A percentile compares a stretch with the other conserved stretches of the same genome.
Conservation (phyloP, 805 yeast species). For the Tetrapisispora iriomotensis region DNA sequence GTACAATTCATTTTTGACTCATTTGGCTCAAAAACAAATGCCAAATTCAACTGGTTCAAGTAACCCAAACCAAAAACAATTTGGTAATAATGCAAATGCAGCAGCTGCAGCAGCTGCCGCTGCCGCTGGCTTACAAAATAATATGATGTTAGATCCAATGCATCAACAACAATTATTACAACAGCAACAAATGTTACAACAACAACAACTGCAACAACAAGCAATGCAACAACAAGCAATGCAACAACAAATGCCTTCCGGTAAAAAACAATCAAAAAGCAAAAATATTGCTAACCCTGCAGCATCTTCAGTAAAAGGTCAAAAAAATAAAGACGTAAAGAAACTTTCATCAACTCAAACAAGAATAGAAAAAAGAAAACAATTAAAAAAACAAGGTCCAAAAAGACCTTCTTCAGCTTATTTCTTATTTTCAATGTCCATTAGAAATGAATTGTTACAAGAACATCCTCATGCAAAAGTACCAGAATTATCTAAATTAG, state of each 20-base stretch:
- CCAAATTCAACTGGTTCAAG: slow-evolving; percentile 9
- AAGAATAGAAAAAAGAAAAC: slow-evolving; percentile 29
- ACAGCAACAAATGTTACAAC: slow-evolving; percentile 4
- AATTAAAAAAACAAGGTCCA: slow-evolving; percentile 29
- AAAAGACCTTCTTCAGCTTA: slow-evolving; percentile 33
- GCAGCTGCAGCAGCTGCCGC: slow-evolving; percentile 9
- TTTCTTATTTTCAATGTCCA: slow-evolving; percentile 29
- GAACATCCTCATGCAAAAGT: slow-evolving; percentile 30
- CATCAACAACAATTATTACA: slow-evolving; percentile 7
- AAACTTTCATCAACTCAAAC: slow-evolving; percentile 29
- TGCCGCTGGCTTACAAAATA: slow-evolving; percentile 1
- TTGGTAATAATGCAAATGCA: neutral
- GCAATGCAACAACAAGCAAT: slow-evolving; percentile 5
- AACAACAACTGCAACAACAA: slow-evolving; percentile 3
- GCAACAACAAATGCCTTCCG: slow-evolving; percentile 3
- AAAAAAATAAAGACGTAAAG: slow-evolving; percentile 17
- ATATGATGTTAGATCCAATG: slow-evolving; percentile 12
- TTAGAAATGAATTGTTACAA: slow-evolving; percentile 23
- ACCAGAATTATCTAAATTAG: slow-evolving; percentile 43
- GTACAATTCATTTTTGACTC: slow-evolving; percentile 28
- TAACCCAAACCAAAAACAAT: slow-evolving; percentile 6
- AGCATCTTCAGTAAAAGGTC: slow-evolving; percentile 1
- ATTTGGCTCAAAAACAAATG: slow-evolving; percentile 26
- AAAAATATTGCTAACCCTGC: slow-evolving; percentile 3
- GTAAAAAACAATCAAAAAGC: slow-evolving; percentile 1